phyloP scores from a whole-genome alignment of 208 protist genomes.

The Wallacemonas sp. region DNA sequence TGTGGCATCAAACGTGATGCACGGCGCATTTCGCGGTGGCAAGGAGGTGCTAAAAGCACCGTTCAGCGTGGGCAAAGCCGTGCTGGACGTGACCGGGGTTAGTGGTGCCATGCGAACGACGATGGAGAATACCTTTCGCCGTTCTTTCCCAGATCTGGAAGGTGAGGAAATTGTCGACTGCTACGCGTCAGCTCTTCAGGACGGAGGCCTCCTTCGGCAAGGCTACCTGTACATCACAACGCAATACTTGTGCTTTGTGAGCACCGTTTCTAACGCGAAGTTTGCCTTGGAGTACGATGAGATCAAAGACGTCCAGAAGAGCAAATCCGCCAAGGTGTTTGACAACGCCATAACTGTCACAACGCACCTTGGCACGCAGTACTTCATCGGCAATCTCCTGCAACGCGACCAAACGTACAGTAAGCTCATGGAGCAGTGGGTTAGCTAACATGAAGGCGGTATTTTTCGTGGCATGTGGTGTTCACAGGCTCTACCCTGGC shows the following conservation, averaged over 20 bases:
- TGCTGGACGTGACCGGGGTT: slow-evolving; percentile 72
- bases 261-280: slow-evolving; percentile 29
- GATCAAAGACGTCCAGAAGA: slow-evolving; percentile 78
- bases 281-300: slow-evolving; percentile 82
- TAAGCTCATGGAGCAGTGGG: slow-evolving; percentile 77
- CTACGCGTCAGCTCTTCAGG: slow-evolving; percentile 56
- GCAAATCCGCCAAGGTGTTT: slow-evolving; percentile 59
- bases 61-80: slow-evolving; percentile 63
- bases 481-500: no score
- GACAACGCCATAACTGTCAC: slow-evolving; percentile 68
- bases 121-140: slow-evolving; percentile 59
- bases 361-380: slow-evolving; percentile 66
- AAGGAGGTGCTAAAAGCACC: slow-evolving; percentile 69
- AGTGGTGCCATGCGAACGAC: slow-evolving; percentile 60
- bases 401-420: slow-evolving; percentile 72
- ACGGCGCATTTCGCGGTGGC: slow-evolving; percentile 62
- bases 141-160: slow-evolving; percentile 54
- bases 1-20: slow-evolving; percentile 29
- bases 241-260: slow-evolving; percentile 74
- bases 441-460: slow-evolving; percentile 50
- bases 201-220: slow-evolving; percentile 37
- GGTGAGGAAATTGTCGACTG: slow-evolving; percentile 62
- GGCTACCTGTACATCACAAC: slow-evolving; percentile 67
- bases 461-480: no score
- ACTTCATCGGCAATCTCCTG: slow-evolving; percentile 62